These are phyloP conservation scores for Paramyrothecium roridum DNA, from an alignment of 2,329 filamentous ascomycete species.

Conservation along the genomic window DNA sequence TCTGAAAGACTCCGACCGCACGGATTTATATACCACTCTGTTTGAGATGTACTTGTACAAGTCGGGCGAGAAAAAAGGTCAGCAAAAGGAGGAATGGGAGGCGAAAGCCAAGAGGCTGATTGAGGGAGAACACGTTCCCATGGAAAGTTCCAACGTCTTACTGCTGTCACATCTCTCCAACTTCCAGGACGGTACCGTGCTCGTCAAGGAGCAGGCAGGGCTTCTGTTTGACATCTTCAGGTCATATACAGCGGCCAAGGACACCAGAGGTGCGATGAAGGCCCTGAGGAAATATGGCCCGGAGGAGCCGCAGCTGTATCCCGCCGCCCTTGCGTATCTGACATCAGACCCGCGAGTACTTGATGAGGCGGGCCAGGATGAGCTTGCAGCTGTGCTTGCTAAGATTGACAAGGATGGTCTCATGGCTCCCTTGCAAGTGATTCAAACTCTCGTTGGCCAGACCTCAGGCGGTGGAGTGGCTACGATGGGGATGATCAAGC, in stretches of 20 bases:
- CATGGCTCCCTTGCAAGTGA: constrained; percentile 94
- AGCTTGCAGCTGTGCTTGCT: constrained; percentile 74
- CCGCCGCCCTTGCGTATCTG: constrained; percentile 89
- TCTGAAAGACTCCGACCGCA: constrained; percentile 70
- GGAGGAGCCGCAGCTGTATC: constrained; percentile 86
- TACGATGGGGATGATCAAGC: constrained; percentile 96
- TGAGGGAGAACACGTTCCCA: constrained; percentile 73
- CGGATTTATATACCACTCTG: constrained; percentile 88
- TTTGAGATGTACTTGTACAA: constrained; percentile 99
- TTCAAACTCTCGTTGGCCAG: constrained; percentile 79
- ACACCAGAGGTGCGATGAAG: constrained; percentile 86
- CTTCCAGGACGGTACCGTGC: constrained; percentile 84
- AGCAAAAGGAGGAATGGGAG: constrained; percentile 78
- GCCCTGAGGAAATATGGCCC: constrained; percentile 89
- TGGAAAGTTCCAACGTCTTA: constrained; percentile 92
- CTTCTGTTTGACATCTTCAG: constrained; percentile 94
- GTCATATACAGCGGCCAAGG: constrained; percentile 88
- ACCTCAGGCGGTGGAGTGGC: constrained; percentile 59
- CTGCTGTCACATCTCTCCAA: constrained; percentile 87
- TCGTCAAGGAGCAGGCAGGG: constrained; percentile 91
- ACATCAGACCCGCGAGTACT: constrained; percentile 80
- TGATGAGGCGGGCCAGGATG: constrained; percentile 77
- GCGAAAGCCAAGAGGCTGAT: constrained; percentile 86
- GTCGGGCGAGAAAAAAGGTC: constrained; percentile 70
- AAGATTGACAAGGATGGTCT: constrained; percentile 88